Base-by-base conservation (phyloP, 2,329 filamentous ascomycete genomes). In the Fusarium robinianum region DNA sequence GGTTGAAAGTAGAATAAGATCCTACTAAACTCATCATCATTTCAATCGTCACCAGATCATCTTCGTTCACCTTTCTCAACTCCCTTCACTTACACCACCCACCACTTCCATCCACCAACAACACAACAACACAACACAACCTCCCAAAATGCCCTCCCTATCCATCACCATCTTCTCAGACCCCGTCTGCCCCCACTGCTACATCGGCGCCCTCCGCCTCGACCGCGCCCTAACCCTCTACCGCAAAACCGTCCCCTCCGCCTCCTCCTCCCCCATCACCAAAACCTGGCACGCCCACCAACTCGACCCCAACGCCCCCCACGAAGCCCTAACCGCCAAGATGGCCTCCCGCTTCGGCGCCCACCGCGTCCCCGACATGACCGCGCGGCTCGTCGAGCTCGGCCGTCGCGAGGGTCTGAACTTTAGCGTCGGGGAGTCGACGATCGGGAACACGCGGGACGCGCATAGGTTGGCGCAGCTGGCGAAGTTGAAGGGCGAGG, bases 231-330 rank as follows among this genome's bases (percentile, higher is more conserved):
- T 95, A 49, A 65, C 73, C 7, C 67, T 79, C 19, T 88, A 88
- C 72, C 78, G 80, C 60, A 73, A 78, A 58, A 72, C 75, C 25
- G 74, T 88, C 56, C 82, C 85, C 0, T 70, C 73, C 35, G 79
- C 73, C 8, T 62, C 66, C 29, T 67, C 76, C 25, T 86, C 92
- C 68, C 87, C 77, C 14, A 91, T 95, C 71, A 78, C 75, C 32
- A 81, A 87, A 10, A 78, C 77, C 49, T 95, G 88, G 87, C 77
- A 80, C 49, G 86, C 90, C 2, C 95, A 88, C 72, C 91, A 92
- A 66, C 79, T 95, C 38, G 84, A 91, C 61, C 86, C 88, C 0
- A 73, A 80, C 1, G 78, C 85, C 15, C n/a, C 55, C 59, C 25
- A 72, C 76, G 5, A 60, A 78, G 4, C 73, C 77, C 65, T 77